Base-by-base conservation (phyloP, 441 rosid species). In the Pelargonium myrrhifolium region DNA sequence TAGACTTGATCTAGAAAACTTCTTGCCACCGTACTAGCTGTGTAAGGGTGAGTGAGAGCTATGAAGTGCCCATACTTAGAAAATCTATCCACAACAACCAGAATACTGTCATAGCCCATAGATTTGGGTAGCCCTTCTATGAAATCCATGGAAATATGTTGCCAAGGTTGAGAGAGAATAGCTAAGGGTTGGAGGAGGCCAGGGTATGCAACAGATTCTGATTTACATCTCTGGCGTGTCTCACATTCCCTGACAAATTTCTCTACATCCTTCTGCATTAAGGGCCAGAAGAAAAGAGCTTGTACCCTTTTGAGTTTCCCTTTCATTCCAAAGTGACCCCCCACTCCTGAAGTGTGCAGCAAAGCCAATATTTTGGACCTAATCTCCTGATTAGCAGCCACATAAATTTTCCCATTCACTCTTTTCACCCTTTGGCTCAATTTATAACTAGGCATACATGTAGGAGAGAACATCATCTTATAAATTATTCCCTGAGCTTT, bases 121-220 rank as follows among this genome's bases (percentile, higher is more conserved):
- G 31, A 59, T 4, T 3, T 11, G 1, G 63, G 63, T 8, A 21
- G 12, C 5, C 28, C 63, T 59, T 59, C 42, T 3, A 49, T 49
- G 20, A 68, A 31, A 58, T 55, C 71, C 71, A 68, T 68, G 1
- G 64, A 3, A 59, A 59, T 59, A 2, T 18, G 10, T 0, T n/a
- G 11, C 63, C 63, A 59, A 17, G 22, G 6, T 2, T 18, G 1
- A 1, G 11, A 0, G 4, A 11, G 63, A 2, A 59, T 59, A 1
- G 26, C 24, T 0, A 59, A 59, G 5, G 63, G 63, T 59, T 59
- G 63, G 4, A 59, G 21, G 0, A 59, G 11, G 1, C 63, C 28
- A 15, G 63, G 22, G 6, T 0, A 4, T 0, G 2, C 7, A 0
- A 17, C 10, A 4, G 21, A 15, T 18, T 59, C 11, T 0, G 22